Conservation (phyloP, 177 flowering plant genomes). For the Vitis hybrid region DNA sequence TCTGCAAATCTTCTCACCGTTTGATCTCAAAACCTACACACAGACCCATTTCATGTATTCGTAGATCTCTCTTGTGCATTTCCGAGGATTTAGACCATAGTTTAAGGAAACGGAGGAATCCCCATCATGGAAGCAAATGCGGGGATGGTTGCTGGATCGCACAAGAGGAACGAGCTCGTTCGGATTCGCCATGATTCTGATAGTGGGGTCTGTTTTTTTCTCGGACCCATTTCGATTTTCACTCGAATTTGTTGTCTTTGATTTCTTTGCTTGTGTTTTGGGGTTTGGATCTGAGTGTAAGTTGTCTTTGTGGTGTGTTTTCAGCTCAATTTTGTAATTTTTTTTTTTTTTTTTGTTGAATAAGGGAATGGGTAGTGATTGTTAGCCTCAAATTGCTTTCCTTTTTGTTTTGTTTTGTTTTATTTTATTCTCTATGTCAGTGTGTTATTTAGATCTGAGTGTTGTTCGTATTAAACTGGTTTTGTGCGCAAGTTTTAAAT, state of each 20-base stretch:
- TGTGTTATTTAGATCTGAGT: slow-evolving; percentile 9
- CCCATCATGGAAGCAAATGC: slow-evolving; percentile 66
- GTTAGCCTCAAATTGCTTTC: background rate
- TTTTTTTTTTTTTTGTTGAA: background rate
- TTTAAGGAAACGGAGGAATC: slow-evolving; percentile 5
- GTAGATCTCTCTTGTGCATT: background rate
- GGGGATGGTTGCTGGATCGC: slow-evolving; percentile 87
- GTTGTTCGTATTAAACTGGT: background rate
- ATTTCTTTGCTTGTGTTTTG: slow-evolving; percentile 1
- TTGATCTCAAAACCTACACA: background rate
- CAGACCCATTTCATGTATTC: background rate
- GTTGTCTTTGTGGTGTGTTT: background rate
- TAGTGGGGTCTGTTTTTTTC: slow-evolving; percentile 53
- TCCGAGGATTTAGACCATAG: background rate
- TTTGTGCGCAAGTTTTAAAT: background rate
- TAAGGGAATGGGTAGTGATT: background rate
- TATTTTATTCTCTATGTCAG: background rate
- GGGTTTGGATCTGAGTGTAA: slow-evolving; percentile 13
- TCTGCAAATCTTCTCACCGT: background rate
- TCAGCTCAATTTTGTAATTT: background rate
- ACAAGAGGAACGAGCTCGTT: slow-evolving; percentile 78
- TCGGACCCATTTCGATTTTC: slow-evolving; percentile 7
- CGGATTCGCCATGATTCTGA: slow-evolving; percentile 79
- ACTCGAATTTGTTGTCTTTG: background rate
- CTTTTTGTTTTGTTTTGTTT: background rate